Percentiles rank a stretch among this genome's conserved stretches.
phyloP scores from a whole-genome alignment of 805 yeast species.

The Wickerhamiella hasegawae region DNA sequence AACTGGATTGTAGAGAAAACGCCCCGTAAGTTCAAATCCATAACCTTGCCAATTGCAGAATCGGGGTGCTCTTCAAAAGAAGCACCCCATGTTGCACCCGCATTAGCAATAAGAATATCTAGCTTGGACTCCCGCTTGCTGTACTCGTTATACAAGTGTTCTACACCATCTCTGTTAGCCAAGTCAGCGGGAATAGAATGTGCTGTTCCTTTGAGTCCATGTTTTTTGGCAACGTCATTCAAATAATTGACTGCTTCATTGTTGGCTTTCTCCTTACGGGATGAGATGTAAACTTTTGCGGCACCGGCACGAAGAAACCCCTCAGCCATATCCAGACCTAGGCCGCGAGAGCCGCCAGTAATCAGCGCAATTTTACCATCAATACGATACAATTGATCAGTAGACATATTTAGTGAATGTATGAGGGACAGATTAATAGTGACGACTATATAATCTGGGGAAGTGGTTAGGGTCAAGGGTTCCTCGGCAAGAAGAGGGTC shows the following conservation, averaged over 20 bases:
- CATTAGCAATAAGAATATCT: conserved; percentile 56
- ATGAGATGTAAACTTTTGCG: conserved; percentile 41
- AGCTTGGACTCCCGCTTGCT: conserved; percentile 27
- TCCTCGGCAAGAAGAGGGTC: neutral
- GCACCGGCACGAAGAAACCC: conserved; percentile 48
- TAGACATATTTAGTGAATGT: conserved; percentile 5
- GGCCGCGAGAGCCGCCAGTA: conserved; percentile 66
- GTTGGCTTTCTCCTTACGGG: conserved; percentile 48
- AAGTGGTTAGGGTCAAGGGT: neutral
- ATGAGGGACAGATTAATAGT: too few relatives aligned
- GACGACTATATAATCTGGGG: too few relatives aligned
- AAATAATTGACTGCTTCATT: conserved; percentile 31
- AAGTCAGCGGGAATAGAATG: conserved; percentile 41
- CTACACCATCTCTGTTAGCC: conserved; percentile 33
- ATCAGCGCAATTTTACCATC: conserved; percentile 49
- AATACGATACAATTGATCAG: conserved; percentile 22
- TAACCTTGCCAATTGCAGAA: conserved; percentile 42
- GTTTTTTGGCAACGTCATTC: conserved; percentile 10
- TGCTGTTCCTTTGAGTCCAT: conserved; percentile 22
- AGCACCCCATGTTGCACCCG: conserved; percentile 72
- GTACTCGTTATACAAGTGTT: conserved; percentile 28
- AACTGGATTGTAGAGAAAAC: conserved; percentile 52
- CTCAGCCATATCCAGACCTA: conserved; percentile 55
- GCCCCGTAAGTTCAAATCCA: conserved; percentile 48
- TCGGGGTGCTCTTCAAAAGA: conserved; percentile 45